Base-by-base conservation (phyloP, 2,329 filamentous ascomycete genomes). In the Incumbomyces lentus region DNA sequence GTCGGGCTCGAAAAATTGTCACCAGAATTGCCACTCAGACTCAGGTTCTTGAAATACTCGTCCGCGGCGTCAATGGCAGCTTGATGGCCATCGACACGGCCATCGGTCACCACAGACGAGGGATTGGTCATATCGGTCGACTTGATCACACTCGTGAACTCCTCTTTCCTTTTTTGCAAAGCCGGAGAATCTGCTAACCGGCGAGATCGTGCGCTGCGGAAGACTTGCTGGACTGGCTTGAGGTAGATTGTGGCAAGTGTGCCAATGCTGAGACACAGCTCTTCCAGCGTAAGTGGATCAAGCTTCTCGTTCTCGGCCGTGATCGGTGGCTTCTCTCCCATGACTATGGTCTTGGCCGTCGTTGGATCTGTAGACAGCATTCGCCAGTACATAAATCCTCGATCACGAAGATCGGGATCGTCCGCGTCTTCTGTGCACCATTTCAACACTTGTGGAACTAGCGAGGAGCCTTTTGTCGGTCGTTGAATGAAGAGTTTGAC, bases 401-500 rank as follows among this genome's bases (percentile, higher is more conserved):
- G 76, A 64, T 98, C 92, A 53, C 92, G 82, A 22, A 98, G 78
- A 65, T 98, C 92, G 0, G 92, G 92, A 64, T 98, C 95, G 62
- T 98, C 92, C n/a, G 90, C 96, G 64, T 96, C 92, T 64, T 96
- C 92, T 0, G 92, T 98, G 3, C 92, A 93, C 90, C 92, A 96
- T 66, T 96, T 96, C 42, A 98, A 72, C 2, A 96, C 90, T 59
- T 88, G 88, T 1, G 90, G 92, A 1, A 98, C 90, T 6, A 98
- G 74, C 44, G 93, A 82, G 59, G 95, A 89, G 19, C 87, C 92
- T 62, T 94, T 94, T 13, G 89, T 95, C 0, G 92, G 92, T 17
- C 92, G 79, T 62, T 96, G 92, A 55, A 98, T 95, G 67, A 98
- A 98, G 2, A 98, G 74, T 65, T 98, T 98, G 31, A 98, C 92